Conservation (phyloP, 2,329 filamentous ascomycete genomes). For the Penicillium freii region DNA sequence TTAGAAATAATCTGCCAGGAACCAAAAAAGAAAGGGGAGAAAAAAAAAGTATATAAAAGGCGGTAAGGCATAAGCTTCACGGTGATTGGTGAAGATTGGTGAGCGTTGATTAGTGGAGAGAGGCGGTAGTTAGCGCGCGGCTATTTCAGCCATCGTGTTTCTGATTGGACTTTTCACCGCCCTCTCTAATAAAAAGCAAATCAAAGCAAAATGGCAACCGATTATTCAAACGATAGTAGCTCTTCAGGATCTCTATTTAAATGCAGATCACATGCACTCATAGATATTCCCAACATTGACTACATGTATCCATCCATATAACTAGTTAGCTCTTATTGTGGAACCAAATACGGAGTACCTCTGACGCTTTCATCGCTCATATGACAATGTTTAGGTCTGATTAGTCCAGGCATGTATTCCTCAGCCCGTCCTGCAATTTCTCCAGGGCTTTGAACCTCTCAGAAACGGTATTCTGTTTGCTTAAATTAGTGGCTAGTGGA, state of each 20-base stretch:
- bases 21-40: conserved; percentile 24
- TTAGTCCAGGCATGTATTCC: background rate
- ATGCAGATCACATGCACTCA: background rate
- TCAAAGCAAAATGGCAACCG: background rate
- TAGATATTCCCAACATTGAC: background rate
- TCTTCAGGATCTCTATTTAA: background rate
- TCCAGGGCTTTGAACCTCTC: background rate
- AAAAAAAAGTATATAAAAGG: conserved; percentile 25
- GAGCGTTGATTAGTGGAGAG: background rate
- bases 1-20: conserved; percentile 15
- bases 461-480: background rate
- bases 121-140: background rate
- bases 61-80: conserved; percentile 18
- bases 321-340: background rate
- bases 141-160: background rate
- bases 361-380: background rate
- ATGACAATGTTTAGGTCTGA: background rate
- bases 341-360: background rate
- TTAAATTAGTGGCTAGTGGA: background rate
- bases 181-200: no score
- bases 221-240: background rate
- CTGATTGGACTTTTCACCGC: background rate
- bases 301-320: background rate
- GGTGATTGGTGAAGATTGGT: conserved; percentile 22
- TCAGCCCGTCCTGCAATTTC: conserved; percentile 7